These are phyloP conservation scores for Blastobotrys peoriensis DNA, from an alignment of 805 yeast species.

Conservation along the genomic window DNA sequence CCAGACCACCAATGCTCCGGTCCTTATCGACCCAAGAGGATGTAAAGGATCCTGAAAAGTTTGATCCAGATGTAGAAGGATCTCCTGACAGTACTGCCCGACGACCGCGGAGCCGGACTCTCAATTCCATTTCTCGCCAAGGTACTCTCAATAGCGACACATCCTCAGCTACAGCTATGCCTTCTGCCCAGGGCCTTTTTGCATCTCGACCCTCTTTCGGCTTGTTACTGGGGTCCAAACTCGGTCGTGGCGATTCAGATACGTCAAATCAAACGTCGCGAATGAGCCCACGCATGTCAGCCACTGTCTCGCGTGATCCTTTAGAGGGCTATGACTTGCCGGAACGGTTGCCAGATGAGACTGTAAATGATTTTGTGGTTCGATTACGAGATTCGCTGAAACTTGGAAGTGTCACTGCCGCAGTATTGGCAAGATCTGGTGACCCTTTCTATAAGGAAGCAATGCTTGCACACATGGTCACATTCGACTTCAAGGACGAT, in stretches of 20 bases:
- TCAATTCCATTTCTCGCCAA: constrained; percentile 11
- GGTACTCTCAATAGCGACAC: neutral
- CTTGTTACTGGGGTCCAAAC: constrained; percentile 12
- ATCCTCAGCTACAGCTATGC: neutral
- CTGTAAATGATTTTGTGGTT: constrained; percentile 30
- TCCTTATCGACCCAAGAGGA: neutral
- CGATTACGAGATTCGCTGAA: constrained; percentile 21
- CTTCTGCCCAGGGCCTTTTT: constrained; percentile 4
- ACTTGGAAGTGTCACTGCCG: constrained; percentile 20
- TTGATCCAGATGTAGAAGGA: neutral
- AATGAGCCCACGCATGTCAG: neutral
- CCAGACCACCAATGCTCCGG: neutral
- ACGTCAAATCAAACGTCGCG: neutral
- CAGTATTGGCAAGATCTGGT: constrained; percentile 30
- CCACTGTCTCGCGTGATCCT: neutral
- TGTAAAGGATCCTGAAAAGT: neutral
- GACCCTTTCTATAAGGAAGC: constrained; percentile 25
- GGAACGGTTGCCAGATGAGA: constrained; percentile 24
- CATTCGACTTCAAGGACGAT: constrained; percentile 45
- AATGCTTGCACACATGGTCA: constrained; percentile 28
- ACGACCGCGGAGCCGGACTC: constrained; percentile 18
- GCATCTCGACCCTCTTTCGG: constrained; percentile 14
- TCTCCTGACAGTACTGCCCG: neutral
- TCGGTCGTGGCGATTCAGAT: constrained; percentile 5
- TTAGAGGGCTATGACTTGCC: constrained; percentile 11